Conservation (phyloP, 192 early-diverging fungal species). For the Umbelopsis sp. region DNA sequence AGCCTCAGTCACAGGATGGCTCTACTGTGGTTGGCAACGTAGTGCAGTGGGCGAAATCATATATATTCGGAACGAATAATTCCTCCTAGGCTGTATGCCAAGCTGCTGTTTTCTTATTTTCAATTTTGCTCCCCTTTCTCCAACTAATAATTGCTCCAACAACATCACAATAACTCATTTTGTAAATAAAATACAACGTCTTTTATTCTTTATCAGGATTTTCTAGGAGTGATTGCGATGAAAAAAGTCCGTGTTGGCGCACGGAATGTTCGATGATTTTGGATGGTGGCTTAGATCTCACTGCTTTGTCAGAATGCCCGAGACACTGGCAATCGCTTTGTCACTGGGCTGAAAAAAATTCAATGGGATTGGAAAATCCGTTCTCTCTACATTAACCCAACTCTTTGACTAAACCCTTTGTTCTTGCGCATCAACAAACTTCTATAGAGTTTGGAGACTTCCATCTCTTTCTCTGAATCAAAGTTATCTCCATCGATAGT, state of each 20-base stretch:
- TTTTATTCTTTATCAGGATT: no score
- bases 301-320: conserved; percentile 13
- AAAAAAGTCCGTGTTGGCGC: no score
- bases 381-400: background rate
- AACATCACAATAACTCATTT: conserved; percentile 10
- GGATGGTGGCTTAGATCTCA: conserved; percentile 19
- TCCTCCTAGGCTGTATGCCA: background rate
- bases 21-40: conserved; percentile 16
- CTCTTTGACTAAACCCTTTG: background rate
- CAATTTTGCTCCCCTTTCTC: conserved; percentile 9
- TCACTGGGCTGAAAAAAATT: background rate
- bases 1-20: background rate
- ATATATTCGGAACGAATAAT: conserved; percentile 5
- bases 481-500: background rate
- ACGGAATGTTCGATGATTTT: background rate
- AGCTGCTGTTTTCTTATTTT: background rate
- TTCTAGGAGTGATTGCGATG: no score
- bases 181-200: conserved; percentile 19
- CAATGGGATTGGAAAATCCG: no score
- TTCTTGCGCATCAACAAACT: conserved; percentile 3
- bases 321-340: background rate
- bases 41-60: conserved; percentile 13
- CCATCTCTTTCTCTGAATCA: conserved; percentile 22
- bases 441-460: conserved; percentile 18
- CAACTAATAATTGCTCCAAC: background rate